Evolutionary conservation across 768 basidiomycete species (phyloP).

Genomic region (Boletus patriciae): DNA sequence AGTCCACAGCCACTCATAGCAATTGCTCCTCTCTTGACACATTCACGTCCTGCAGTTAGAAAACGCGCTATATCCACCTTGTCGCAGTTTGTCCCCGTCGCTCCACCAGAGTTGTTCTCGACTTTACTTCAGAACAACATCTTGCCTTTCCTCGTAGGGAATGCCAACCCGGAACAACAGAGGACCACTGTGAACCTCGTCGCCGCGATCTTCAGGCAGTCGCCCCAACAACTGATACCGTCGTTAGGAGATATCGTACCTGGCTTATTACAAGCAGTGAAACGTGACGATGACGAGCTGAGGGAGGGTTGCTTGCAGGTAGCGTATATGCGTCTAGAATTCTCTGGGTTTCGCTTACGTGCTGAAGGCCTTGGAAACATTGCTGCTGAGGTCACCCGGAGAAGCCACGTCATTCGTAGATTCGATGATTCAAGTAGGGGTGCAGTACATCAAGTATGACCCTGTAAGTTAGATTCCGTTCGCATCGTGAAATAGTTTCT

Average conservation of each 20-base stretch:
- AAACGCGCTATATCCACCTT: slow-evolving; percentile 89
- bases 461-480: slow-evolving; percentile 51
- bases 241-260: slow-evolving; percentile 65
- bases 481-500: not conserved
- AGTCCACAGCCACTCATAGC: slow-evolving; percentile 61
- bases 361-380: slow-evolving; percentile 70
- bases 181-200: slow-evolving; percentile 77
- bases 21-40: slow-evolving; percentile 71
- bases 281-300: slow-evolving; percentile 80
- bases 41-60: slow-evolving; percentile 79
- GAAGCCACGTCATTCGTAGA: slow-evolving; percentile 75
- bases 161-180: slow-evolving; percentile 64
- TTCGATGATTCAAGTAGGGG: slow-evolving; percentile 67
- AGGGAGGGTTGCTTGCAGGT: slow-evolving; percentile 81
- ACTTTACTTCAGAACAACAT: slow-evolving; percentile 60
- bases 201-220: slow-evolving; percentile 75
- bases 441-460: slow-evolving; percentile 86
- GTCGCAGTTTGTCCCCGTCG: slow-evolving; percentile 79
- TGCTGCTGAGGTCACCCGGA: slow-evolving; percentile 79
- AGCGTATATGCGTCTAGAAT: slow-evolving; percentile 3
- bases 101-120: slow-evolving; percentile 59
- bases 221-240: slow-evolving; percentile 63
- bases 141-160: slow-evolving; percentile 53
- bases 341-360: slow-evolving; percentile 4
- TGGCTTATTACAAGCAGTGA: slow-evolving; percentile 64